Conservation (phyloP, 2,329 filamentous ascomycete genomes). For the Aspergillus oerlinghausenensis region DNA sequence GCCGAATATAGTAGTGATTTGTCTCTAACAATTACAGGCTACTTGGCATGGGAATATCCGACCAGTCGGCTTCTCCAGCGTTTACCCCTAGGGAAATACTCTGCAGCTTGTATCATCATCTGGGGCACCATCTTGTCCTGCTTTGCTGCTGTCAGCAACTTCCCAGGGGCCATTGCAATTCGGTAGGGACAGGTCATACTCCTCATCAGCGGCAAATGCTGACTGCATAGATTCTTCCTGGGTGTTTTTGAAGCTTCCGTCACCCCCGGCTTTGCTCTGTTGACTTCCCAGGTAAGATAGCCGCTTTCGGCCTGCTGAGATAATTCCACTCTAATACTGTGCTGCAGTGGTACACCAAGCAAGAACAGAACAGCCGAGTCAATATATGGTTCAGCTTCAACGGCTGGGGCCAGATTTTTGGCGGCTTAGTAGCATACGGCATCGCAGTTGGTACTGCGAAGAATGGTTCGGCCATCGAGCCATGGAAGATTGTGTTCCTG, state of each 20-base stretch:
- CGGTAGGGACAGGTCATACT: conserved; percentile 30
- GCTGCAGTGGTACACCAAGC: conserved; percentile 64
- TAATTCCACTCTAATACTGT: background rate
- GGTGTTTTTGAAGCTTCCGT: conserved; percentile 66
- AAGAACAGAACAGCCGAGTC: conserved; percentile 60
- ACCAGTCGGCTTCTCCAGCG: conserved; percentile 61
- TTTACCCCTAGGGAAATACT: conserved; percentile 63
- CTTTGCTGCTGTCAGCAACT: conserved; percentile 60
- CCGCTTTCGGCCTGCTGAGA: background rate
- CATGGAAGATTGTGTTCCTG: conserved; percentile 63
- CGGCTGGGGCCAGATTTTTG: conserved; percentile 60
- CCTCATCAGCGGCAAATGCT: background rate
- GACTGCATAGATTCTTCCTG: conserved; percentile 50
- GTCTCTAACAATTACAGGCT: conserved; percentile 28
- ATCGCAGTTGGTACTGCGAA: conserved; percentile 54
- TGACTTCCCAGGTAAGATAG: conserved; percentile 52
- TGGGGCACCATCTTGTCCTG: conserved; percentile 60
- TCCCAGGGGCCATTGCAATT: conserved; percentile 58
- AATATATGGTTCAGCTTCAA: conserved; percentile 68
- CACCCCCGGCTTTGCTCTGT: conserved; percentile 63
- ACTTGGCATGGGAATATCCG: conserved; percentile 60
- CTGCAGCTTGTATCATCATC: conserved; percentile 58
- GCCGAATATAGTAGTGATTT: background rate
- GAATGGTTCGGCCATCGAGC: conserved; percentile 54
- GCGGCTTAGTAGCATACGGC: conserved; percentile 59